Evolutionary conservation across 2,329 filamentous ascomycete genomes (phyloP), one percentile per base, ranked within the genome.

Genomic region (Fusarium buxicola): DNA sequence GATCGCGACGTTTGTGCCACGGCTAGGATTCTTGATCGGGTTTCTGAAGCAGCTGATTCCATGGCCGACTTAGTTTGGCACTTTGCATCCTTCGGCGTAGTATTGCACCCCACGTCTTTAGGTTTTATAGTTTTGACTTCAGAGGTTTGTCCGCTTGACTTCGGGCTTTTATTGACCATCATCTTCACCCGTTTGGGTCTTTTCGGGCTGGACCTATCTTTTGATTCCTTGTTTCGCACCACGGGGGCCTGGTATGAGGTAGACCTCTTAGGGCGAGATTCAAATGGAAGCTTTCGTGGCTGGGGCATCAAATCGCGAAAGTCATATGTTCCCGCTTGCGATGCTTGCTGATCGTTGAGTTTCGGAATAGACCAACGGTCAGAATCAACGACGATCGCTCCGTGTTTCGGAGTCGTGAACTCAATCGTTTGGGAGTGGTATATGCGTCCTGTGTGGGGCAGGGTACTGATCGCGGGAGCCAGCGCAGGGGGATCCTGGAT

Each of bases 261-360:
- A 7, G 15, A 10, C 31, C 11, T 32, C 18, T 56, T 65, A 15
- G 45, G 8, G 3, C 30, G 15, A 13, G 53, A 41, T 30, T 48
- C 49, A 38, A 74, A 75, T 4, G 74, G 74, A 10, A 76, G 68
- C 10, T 66, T 63, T 15, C 74, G 72, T 36, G 72, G 73, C 12
- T 38, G 68, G 4, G 74, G 74, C 71, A 76, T 72, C 2, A 69
- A 44, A 34, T 69, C 54, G 16, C 69, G 70, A 48, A 75, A 76
- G 36, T 60, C 40, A n/a, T 48, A 18, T 1, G 21, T 11, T 10
- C 10, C 31, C 7, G 41, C 31, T 12, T 36, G 48, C 4, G 27
- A 13, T 8, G 13, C n/a, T 12, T 47, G 38, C n/a, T 47, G 16
- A 21, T 25, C 25, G 6, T 39, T 11, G 5, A n/a, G 10, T 8